Conservation (phyloP, 192 early-diverging fungal genomes). For the Podila minutissima region DNA sequence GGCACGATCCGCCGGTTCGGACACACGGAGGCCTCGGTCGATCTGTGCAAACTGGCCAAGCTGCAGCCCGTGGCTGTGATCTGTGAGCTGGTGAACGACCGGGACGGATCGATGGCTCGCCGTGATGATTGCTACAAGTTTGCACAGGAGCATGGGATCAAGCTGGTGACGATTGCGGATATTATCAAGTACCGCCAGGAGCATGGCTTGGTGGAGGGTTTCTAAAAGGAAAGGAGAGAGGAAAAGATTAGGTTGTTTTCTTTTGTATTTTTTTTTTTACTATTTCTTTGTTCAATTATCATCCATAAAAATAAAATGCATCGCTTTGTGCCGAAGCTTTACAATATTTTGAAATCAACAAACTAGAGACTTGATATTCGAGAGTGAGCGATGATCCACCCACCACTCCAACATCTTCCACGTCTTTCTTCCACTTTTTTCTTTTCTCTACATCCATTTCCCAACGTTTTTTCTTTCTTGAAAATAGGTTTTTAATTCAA, state of each 20-base stretch:
- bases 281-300: no score
- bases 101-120: slow-evolving; percentile 94
- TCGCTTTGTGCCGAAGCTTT: no score
- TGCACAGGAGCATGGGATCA: slow-evolving; percentile 83
- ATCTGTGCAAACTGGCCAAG: slow-evolving; percentile 88
- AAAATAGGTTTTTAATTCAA: not conserved
- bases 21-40: slow-evolving; percentile 94
- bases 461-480: no score
- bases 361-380: no score
- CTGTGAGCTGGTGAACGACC: slow-evolving; percentile 91
- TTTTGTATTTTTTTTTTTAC: not conserved
- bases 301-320: no score
- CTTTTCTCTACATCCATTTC: no score
- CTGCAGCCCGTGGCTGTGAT: slow-evolving; percentile 89
- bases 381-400: no score
- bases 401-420: no score
- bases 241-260: not conserved
- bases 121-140: slow-evolving; percentile 90
- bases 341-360: no score
- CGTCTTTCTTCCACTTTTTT: no score
- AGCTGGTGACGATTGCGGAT: slow-evolving; percentile 91
- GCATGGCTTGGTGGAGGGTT: slow-evolving; percentile 38
- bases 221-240: not conserved
- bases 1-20: slow-evolving; percentile 90
- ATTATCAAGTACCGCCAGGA: slow-evolving; percentile 80